phyloP scores from a whole-genome alignment of 371 early-diverging fungal genomes.

The Saksenaea vasiformis region DNA sequence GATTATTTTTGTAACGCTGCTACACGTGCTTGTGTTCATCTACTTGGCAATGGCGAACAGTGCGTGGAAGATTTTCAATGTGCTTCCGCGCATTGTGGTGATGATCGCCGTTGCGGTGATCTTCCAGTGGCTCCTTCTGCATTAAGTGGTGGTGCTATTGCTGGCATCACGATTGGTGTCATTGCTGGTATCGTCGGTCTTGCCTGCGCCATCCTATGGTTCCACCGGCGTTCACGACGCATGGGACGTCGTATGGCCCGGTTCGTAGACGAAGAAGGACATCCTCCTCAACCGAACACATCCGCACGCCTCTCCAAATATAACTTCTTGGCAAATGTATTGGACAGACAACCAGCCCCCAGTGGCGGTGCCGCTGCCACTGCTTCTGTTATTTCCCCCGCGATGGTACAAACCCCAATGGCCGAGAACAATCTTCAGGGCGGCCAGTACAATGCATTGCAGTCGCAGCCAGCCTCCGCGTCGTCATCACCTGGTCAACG shows the following conservation, averaged over 20 bases:
- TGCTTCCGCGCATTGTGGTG: constrained; percentile 23
- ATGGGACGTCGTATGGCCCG: constrained; percentile 15
- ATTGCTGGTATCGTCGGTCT: constrained; percentile 24
- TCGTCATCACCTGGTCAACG: neutral
- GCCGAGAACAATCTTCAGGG: neutral
- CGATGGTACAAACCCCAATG: neutral
- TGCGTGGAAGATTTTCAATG: constrained; percentile 39
- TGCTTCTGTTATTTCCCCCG: no score
- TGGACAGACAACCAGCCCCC: constrained; percentile 6
- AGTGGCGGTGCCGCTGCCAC: no score
- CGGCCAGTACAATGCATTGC: neutral
- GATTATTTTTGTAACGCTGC: constrained; percentile 36
- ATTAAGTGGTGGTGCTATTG: constrained; percentile 31
- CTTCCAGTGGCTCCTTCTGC: neutral
- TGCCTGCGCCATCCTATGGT: constrained; percentile 9
- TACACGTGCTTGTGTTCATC: constrained; percentile 13
- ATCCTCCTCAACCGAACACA: neutral
- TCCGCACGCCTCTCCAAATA: constrained; percentile 30
- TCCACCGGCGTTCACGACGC: constrained; percentile 15
- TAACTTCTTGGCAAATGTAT: constrained; percentile 29
- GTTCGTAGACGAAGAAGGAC: constrained; percentile 12
- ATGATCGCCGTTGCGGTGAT: constrained; percentile 3
- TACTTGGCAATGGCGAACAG: constrained; percentile 9
- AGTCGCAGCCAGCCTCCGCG: neutral
- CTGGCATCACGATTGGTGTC: constrained; percentile 26